phyloP scores from a whole-genome alignment of 768 basidiomycete genomes.

The Panaeolus cyanescens region DNA sequence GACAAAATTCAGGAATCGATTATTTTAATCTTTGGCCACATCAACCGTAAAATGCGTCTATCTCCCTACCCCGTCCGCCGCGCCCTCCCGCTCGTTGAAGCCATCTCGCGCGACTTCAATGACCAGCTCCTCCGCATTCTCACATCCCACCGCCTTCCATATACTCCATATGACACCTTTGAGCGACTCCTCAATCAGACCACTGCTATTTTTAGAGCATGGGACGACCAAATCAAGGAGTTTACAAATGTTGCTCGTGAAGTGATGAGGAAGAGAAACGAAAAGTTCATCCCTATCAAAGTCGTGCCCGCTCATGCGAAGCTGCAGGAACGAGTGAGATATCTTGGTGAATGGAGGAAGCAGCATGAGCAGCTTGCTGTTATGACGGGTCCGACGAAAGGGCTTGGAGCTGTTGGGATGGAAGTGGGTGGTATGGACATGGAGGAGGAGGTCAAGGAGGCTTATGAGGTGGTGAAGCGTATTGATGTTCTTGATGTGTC shows the following conservation, averaged over 20 bases:
- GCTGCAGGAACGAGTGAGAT: conserved; percentile 84
- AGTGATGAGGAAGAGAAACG: conserved; percentile 83
- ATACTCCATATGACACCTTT: conserved; percentile 93
- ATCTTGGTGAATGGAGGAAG: conserved; percentile 90
- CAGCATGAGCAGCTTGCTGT: conserved; percentile 97
- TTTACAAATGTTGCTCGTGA: conserved; percentile 93
- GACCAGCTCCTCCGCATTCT: conserved; percentile 91
- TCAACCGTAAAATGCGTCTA: conserved; percentile 93
- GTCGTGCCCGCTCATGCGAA: conserved; percentile 89
- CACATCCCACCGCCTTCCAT: conserved; percentile 88
- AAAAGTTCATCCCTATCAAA: conserved; percentile 97
- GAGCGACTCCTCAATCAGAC: conserved; percentile 81
- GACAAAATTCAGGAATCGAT: conserved; percentile 93
- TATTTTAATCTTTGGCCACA: conserved; percentile 84
- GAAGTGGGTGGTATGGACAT: conserved; percentile 93
- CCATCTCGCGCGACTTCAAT: conserved; percentile 97
- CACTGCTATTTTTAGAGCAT: conserved; percentile 77
- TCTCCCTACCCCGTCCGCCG: conserved; percentile 97
- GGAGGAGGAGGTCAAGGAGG: conserved; percentile 96
- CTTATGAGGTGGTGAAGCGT: conserved; percentile 96
- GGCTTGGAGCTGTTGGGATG: conserved; percentile 66
- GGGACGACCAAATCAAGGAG: conserved; percentile 91
- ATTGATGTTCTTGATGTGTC: conserved; percentile 97
- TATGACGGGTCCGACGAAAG: conserved; percentile 95
- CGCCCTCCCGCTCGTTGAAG: conserved; percentile 95